phyloP scores from a whole-genome alignment of 2,329 filamentous ascomycete species.

The Boeremia exigua region DNA sequence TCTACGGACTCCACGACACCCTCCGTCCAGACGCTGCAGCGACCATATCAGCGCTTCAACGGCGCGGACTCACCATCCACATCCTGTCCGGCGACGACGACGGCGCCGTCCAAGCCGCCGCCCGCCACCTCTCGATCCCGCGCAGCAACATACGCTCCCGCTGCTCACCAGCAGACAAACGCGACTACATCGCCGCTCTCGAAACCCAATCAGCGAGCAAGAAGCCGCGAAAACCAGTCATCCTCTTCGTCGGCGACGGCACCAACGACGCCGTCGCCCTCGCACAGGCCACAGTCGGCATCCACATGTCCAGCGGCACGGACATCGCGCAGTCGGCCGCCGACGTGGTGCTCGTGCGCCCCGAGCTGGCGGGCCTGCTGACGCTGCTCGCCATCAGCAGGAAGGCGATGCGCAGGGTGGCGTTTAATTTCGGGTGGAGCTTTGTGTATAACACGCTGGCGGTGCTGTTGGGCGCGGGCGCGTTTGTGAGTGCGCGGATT shows the following conservation, averaged over 20 bases:
- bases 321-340: constrained; percentile 72
- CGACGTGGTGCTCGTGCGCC: constrained; percentile 70
- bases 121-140: constrained; percentile 45
- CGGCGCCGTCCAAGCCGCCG: constrained; percentile 56
- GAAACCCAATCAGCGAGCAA: constrained; percentile 10
- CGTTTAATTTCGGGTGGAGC: constrained; percentile 75
- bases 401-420: constrained; percentile 50
- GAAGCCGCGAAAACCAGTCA: constrained; percentile 38
- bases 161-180: constrained; percentile 62
- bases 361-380: constrained; percentile 61
- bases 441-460: constrained; percentile 75
- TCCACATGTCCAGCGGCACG: constrained; percentile 66
- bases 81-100: constrained; percentile 65
- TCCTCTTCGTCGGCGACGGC: constrained; percentile 78
- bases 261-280: constrained; percentile 82
- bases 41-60: constrained; percentile 58
- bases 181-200: constrained; percentile 55
- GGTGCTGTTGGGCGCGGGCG: constrained; percentile 68
- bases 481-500: constrained; percentile 60
- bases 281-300: constrained; percentile 71
- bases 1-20: constrained; percentile 58
- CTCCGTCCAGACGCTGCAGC: constrained; percentile 59
- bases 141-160: constrained; percentile 52
- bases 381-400: constrained; percentile 61
- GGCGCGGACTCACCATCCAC: constrained; percentile 56